phyloP scores from a whole-genome alignment of 2,329 filamentous ascomycete species.

The Rachicladosporium sp. region DNA sequence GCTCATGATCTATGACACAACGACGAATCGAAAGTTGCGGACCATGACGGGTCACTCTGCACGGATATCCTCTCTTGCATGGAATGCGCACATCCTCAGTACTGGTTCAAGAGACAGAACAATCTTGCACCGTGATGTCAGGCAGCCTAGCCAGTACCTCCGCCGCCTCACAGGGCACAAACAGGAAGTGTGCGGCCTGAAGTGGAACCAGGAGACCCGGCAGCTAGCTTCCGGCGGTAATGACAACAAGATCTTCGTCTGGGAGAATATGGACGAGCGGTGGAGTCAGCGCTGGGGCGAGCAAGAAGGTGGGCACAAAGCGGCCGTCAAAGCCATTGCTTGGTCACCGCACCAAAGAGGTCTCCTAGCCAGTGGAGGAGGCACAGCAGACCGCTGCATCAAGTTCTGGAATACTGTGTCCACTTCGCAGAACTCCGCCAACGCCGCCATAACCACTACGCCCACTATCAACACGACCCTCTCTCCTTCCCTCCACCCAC shows the following conservation, averaged over 20 bases:
- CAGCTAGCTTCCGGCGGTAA: slow-evolving; percentile 93
- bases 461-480: slow-evolving; percentile 14
- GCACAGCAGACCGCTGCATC: slow-evolving; percentile 89
- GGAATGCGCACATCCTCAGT: slow-evolving; percentile 95
- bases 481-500: slow-evolving; percentile 11
- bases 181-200: slow-evolving; percentile 91
- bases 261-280: slow-evolving; percentile 89
- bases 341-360: slow-evolving; percentile 96
- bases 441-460: slow-evolving; percentile 19
- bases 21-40: slow-evolving; percentile 68
- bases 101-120: slow-evolving; percentile 86
- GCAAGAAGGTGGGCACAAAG: slow-evolving; percentile 88
- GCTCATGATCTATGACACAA: slow-evolving; percentile 96
- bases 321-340: slow-evolving; percentile 92
- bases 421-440: slow-evolving; percentile 28
- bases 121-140: slow-evolving; percentile 92
- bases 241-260: slow-evolving; percentile 97
- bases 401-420: slow-evolving; percentile 86
- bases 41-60: slow-evolving; percentile 97
- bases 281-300: slow-evolving; percentile 90
- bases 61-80: slow-evolving; percentile 83
- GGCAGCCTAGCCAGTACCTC: slow-evolving; percentile 81
- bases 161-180: slow-evolving; percentile 85
- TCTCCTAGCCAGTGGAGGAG: slow-evolving; percentile 86
- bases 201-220: slow-evolving; percentile 93